Base-by-base conservation (phyloP, 805 yeast species). In the Tetrapisispora iriomotensis region DNA sequence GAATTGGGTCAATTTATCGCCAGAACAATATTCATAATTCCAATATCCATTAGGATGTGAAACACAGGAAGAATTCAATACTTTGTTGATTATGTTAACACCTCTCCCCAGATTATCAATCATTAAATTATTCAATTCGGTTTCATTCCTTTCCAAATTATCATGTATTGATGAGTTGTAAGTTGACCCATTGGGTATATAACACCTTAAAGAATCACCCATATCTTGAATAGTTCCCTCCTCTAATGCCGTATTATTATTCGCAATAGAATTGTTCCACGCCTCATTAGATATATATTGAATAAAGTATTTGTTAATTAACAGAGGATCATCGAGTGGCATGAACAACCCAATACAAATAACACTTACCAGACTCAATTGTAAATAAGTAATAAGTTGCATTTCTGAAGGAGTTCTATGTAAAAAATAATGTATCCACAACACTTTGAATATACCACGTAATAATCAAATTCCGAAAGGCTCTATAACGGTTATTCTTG, bases 21-120 rank as follows among this genome's bases (percentile, higher is more conserved):
- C 74, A 43, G 61, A 66, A 49, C 80, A 74, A 38, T 66, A 67
- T 3, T 65, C 69, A 45, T 70, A 74, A 10, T 71, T 68, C 79
- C 80, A 76, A 51, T 72, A 76, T n/a, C 68, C 71, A 27, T 65
- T 53, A 2, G 41, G 34, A 34, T 48, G 54, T 15, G 44, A 29
- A 1, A 62, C 29, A 38, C 69, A 64, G 15, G 43, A 20, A 12
- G 38, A 49, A 15, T 43, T 38, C 14, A 53, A 33, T 4, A 38
- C 32, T 1, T 42, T 29, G 2, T 50, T 33, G 6, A 55, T 42
- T 2, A 55, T 43, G 2, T 48, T 38, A 4, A 50, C 40, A 20
- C 56, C 53, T 23, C 33, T 30, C 13, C 43, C 27, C 25, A 57
- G 30, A 13, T 49, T 53, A 21, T 44, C 29, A 18, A 20, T 17